A percentile compares a stretch with the other conserved stretches of the same genome.
phyloP scores from a whole-genome alignment of 306 rosid species.

The Trichosanthes truncata region DNA sequence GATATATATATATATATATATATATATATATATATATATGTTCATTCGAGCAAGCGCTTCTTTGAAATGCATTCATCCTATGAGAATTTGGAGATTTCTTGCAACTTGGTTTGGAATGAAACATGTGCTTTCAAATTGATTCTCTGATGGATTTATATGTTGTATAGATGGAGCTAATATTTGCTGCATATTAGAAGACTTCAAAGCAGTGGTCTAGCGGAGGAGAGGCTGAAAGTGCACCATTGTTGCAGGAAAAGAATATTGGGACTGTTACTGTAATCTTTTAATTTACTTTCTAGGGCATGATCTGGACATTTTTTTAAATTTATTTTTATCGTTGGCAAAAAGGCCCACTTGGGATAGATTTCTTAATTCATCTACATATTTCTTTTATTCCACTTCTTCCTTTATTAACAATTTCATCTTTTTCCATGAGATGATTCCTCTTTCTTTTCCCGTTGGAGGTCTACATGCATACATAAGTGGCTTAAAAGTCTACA shows the following conservation, averaged over 20 bases:
- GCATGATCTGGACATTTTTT: neutral
- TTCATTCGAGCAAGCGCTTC: constrained; percentile 63
- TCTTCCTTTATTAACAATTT: neutral
- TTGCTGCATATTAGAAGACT: constrained; percentile 59
- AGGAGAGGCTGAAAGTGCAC: neutral
- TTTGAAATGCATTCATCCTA: constrained; percentile 74
- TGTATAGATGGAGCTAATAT: constrained; percentile 28
- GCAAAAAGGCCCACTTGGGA: neutral
- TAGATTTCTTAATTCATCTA: neutral
- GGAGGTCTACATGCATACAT: neutral
- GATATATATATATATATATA: too few relatives aligned
- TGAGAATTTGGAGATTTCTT: constrained; percentile 54
- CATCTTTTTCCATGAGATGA: neutral
- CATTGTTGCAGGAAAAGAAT: too few relatives aligned
- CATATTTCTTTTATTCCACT: neutral
- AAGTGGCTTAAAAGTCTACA: too few relatives aligned
- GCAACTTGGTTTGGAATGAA: neutral
- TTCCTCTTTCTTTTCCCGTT: neutral
- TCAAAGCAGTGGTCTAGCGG: constrained; percentile 74
- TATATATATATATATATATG: too few relatives aligned
- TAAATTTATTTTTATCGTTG: neutral
- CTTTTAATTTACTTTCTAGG: neutral
- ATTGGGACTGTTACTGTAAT: neutral
- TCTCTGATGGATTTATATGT: too few relatives aligned
- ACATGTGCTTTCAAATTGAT: too few relatives aligned